Base-by-base conservation (phyloP, 2,329 filamentous ascomycete species). In the Aschersonia sp. region DNA sequence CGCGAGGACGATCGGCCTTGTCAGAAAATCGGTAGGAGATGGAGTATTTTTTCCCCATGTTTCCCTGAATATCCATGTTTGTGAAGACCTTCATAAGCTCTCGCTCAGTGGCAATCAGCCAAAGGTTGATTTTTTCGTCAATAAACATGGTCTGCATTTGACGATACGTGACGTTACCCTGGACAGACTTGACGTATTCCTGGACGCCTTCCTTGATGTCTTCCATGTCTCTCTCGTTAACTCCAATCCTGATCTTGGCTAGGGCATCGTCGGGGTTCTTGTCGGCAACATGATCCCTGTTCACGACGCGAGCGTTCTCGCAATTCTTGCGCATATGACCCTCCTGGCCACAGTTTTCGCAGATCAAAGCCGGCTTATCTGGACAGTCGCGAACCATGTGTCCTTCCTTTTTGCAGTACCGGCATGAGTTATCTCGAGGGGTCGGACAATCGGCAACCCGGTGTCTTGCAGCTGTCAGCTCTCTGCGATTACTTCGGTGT, bases 31-130 rank as follows among this genome's bases (percentile, higher is more conserved):
- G 76, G 57, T 81, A 79, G 0, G 75, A 76, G 45, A 86, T 68
- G 1, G 73, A 73, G 54, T 74, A 85, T 58, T 79, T 79, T 61
- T 79, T 79, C 49, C 73, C 73, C 22, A 82, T 66, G 51, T 83
- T 76, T 5, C 83, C 83, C 56, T 86, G 81, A 1, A 85, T 66
- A 52, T 86, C 81, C 76, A 86, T 83, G 62, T 83, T 81, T 50
- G 79, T 84, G 53, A 80, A 73, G 5, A 78, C 77, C 1, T 64
- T 58, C 0, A 83, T 61, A 5, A 70, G 59, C 35, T 73, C 64
- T 53, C 76, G 73, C 66, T 84, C 74, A 5, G 76, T 61, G 5
- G 77, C 77, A 53, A 86, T 81, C 47, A 87, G 64, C 63, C 72
- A 81, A 11, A 83, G 63, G 4, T 63, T 62, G 49, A 83, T 69